These are phyloP conservation scores for Talaromyces sp. DNA, from an alignment of 2,329 filamentous ascomycete species.

Conservation along the genomic window DNA sequence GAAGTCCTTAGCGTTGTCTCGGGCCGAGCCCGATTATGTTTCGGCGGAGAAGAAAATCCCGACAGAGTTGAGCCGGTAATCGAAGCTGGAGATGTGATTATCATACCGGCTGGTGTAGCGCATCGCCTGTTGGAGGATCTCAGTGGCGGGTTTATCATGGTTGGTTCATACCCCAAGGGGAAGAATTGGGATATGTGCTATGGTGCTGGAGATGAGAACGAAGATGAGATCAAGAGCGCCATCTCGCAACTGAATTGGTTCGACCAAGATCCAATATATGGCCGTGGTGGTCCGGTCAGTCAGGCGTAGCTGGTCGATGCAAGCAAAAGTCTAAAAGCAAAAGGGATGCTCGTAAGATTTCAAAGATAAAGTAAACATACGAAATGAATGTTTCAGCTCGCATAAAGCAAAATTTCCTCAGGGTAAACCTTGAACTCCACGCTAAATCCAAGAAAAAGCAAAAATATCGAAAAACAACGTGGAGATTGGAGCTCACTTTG, in stretches of 20 bases:
- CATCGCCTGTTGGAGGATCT: slow-evolving; percentile 61
- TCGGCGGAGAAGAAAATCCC: slow-evolving; percentile 63
- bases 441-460: slow-evolving; percentile 9
- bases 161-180: slow-evolving; percentile 61
- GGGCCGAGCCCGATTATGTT: slow-evolving; percentile 61
- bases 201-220: slow-evolving; percentile 57
- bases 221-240: slow-evolving; percentile 50
- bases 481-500: slow-evolving; percentile 12
- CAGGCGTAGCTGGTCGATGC: slow-evolving; percentile 28
- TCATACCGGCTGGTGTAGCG: slow-evolving; percentile 64
- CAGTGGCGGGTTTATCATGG: slow-evolving; percentile 59
- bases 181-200: slow-evolving; percentile 70
- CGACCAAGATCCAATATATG: slow-evolving; percentile 58
- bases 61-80: slow-evolving; percentile 55
- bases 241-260: slow-evolving; percentile 58
- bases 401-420: not conserved
- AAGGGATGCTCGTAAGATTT: not conserved
- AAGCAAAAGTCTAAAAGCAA: not conserved
- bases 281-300: slow-evolving; percentile 52
- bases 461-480: slow-evolving; percentile 2
- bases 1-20: slow-evolving; percentile 61
- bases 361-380: not conserved
- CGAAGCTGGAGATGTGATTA: slow-evolving; percentile 59
- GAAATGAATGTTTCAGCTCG: not conserved
- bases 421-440: slow-evolving; percentile 11